phyloP scores from a whole-genome alignment of 768 basidiomycete genomes.

The Wakefieldia striispora region DNA sequence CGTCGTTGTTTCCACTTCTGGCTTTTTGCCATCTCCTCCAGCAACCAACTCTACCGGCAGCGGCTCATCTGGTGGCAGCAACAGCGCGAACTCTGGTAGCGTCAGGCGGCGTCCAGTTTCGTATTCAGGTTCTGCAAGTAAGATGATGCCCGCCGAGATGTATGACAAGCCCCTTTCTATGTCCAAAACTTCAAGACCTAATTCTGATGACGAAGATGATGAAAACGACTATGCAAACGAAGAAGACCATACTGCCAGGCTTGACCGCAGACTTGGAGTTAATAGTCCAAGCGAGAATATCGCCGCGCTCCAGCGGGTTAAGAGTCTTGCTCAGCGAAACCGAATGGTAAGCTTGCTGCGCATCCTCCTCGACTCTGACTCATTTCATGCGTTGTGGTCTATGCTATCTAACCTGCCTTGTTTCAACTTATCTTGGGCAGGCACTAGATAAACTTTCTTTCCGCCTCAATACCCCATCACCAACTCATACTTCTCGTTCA shows the following conservation, averaged over 20 bases:
- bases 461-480: constrained; percentile 58
- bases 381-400: constrained; percentile 27
- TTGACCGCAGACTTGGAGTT: constrained; percentile 37
- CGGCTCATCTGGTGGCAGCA: constrained; percentile 67
- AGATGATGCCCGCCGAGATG: constrained; percentile 41
- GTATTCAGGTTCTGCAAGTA: constrained; percentile 21
- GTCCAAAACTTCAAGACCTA: constrained; percentile 29
- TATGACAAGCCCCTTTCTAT: constrained; percentile 34
- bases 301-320: constrained; percentile 63
- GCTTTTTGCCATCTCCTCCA: constrained; percentile 72
- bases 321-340: constrained; percentile 69
- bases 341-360: constrained; percentile 53
- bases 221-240: constrained; percentile 49
- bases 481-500: constrained; percentile 39
- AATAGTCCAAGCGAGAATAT: constrained; percentile 51
- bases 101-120: constrained; percentile 35
- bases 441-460: constrained; percentile 68
- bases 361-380: constrained; percentile 17
- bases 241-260: constrained; percentile 64
- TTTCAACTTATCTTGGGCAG: constrained; percentile 35
- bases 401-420: constrained; percentile 16
- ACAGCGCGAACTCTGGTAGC: constrained; percentile 41
- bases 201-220: constrained; percentile 46
- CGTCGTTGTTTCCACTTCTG: constrained; percentile 52
- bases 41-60: constrained; percentile 85